Conservation (phyloP, 2,329 filamentous ascomycete genomes). For the Penicillium sp. region DNA sequence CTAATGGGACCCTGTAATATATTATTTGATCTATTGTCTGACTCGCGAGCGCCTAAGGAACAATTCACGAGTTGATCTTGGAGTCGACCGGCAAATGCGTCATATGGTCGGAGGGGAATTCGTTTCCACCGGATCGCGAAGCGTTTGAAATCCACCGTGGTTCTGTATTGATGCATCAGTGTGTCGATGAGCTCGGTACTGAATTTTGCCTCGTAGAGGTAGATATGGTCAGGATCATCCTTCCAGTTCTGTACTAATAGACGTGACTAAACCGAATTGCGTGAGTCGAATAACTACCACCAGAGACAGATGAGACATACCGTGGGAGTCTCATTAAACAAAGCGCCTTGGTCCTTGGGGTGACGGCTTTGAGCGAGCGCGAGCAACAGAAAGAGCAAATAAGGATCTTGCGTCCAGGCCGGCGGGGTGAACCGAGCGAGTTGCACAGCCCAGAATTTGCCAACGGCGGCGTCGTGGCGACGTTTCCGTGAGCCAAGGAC, state of each 20-base stretch:
- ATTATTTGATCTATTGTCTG: not conserved
- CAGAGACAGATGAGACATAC: not conserved
- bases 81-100: not conserved
- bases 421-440: no score
- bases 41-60: not conserved
- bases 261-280: not conserved
- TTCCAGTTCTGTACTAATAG: not conserved
- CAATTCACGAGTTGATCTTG: not conserved
- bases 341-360: not conserved
- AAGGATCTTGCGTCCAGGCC: not conserved
- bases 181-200: not conserved
- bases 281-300: no score
- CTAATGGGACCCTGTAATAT: no score
- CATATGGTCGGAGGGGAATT: not conserved
- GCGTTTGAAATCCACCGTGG: not conserved
- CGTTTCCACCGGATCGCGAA: not conserved
- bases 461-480: not conserved
- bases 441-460: no score
- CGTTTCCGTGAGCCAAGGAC: no score
- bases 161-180: not conserved
- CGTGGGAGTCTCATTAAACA: not conserved
- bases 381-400: not conserved
- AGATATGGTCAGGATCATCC: not conserved
- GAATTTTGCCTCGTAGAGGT: not conserved
- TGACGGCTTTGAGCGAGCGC: not conserved